A percentile compares a stretch with the other conserved stretches of the same genome.
phyloP scores from a whole-genome alignment of 305 asterid genomes.

The Withania somnifera region DNA sequence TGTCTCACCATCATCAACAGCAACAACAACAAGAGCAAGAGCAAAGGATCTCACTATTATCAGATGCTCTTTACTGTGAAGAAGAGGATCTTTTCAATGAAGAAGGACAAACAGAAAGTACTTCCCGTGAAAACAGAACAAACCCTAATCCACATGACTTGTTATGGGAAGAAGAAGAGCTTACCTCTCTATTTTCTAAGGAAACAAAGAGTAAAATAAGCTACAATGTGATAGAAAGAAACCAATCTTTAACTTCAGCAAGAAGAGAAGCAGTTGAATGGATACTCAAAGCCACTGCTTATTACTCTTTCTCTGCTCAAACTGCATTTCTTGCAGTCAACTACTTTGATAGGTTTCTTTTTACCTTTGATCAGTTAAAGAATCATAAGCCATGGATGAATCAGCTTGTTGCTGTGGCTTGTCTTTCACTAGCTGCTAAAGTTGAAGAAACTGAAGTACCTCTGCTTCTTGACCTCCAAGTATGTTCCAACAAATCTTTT shows the following conservation, averaged over 20 bases:
- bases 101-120: neutral
- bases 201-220: constrained; percentile 32
- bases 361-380: constrained; percentile 7
- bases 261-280: constrained; percentile 56
- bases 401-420: constrained; percentile 65
- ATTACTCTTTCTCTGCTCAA: constrained; percentile 49
- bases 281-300: constrained; percentile 40
- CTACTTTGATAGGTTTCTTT: constrained; percentile 51
- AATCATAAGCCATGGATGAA: constrained; percentile 64
- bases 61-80: constrained; percentile 6
- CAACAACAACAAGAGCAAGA: too few species aligned
- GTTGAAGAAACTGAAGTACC: constrained; percentile 61
- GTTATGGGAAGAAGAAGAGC: constrained; percentile 37
- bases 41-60: constrained; percentile 3
- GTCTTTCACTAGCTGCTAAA: constrained; percentile 71
- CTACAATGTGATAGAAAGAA: constrained; percentile 4
- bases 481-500: constrained; percentile 11
- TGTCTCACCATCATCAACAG: neutral
- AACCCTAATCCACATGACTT: too few species aligned
- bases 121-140: constrained; percentile 20
- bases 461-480: constrained; percentile 61
- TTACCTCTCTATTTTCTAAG: constrained; percentile 33
- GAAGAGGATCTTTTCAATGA: neutral
- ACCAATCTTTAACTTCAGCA: constrained; percentile 19
- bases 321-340: constrained; percentile 74